These are phyloP conservation scores for Termitomyces sp. DNA, from an alignment of 768 basidiomycete species.

Conservation along the genomic window DNA sequence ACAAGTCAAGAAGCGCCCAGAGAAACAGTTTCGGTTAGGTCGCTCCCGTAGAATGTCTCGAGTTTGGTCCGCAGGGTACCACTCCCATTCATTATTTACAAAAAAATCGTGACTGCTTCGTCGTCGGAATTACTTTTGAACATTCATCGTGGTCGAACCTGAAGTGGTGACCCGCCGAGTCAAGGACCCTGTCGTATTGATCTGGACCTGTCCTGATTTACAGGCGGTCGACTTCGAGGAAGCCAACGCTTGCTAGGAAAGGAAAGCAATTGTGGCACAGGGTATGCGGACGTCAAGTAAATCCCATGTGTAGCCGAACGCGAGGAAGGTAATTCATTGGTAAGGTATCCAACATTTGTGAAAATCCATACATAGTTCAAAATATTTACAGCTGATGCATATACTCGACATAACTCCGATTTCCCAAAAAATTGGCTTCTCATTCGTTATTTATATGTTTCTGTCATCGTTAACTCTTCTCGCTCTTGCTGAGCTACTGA, in stretches of 20 bases:
- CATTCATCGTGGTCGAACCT: slow-evolving; percentile 14
- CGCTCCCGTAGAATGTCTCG: neutral
- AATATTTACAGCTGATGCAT: neutral
- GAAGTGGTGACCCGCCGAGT: slow-evolving; percentile 13
- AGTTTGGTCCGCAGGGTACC: slow-evolving; percentile 1
- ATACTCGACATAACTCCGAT: neutral
- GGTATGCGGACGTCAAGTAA: neutral
- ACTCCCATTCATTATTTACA: neutral
- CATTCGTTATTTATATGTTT: neutral
- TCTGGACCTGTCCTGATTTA: slow-evolving; percentile 8
- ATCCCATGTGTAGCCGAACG: neutral
- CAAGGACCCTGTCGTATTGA: slow-evolving; percentile 11
- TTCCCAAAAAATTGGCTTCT: neutral
- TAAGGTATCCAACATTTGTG: neutral
- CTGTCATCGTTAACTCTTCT: neutral
- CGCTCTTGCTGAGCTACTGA: neutral
- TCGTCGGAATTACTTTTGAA: slow-evolving; percentile 16
- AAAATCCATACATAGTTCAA: neutral
- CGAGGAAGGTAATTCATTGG: neutral
- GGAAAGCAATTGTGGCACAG: neutral
- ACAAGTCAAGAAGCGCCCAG: slow-evolving; percentile 4
- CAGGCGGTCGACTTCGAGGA: neutral
- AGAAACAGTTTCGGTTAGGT: slow-evolving; percentile 5
- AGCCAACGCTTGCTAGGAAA: neutral
- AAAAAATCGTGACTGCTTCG: slow-evolving; percentile 1